Conservation (phyloP, 2,329 filamentous ascomycete genomes). For the Mollisia scopiformis region DNA sequence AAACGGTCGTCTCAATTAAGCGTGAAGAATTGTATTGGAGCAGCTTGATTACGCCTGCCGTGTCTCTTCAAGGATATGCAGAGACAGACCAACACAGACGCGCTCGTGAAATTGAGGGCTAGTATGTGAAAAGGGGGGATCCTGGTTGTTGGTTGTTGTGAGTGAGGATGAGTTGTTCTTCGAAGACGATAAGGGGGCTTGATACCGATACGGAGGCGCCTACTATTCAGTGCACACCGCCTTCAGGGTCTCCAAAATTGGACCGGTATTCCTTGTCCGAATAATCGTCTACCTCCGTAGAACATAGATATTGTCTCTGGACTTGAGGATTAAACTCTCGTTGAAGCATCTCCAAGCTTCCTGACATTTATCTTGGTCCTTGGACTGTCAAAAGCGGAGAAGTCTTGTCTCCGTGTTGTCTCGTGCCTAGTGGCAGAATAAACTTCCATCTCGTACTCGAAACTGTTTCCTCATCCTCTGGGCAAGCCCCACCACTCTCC, state of each 20-base stretch:
- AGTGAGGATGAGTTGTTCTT: neutral
- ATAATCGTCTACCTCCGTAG: neutral
- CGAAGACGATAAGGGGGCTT: neutral
- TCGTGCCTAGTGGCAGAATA: slow-evolving; percentile 17
- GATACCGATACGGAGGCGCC: neutral
- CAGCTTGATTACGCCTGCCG: neutral
- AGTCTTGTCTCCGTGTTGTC: neutral
- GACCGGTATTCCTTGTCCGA: neutral
- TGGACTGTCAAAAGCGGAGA: neutral
- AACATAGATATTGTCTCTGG: neutral
- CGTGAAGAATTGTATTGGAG: neutral
- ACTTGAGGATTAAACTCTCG: neutral
- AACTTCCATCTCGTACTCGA: slow-evolving; percentile 1
- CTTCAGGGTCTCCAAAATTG: neutral
- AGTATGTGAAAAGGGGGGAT: slow-evolving; percentile 1
- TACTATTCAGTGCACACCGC: neutral
- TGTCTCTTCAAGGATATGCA: neutral
- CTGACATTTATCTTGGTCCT: neutral
- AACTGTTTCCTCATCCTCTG: slow-evolving; percentile 8
- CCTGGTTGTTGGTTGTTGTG: neutral
- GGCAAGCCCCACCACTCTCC: slow-evolving; percentile 7
- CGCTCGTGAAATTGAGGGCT: neutral
- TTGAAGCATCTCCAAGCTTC: neutral
- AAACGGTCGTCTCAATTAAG: slow-evolving; percentile 5
- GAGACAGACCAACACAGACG: neutral